Conservation (phyloP, 305 asterid species). For the Coffea humblotiana region DNA sequence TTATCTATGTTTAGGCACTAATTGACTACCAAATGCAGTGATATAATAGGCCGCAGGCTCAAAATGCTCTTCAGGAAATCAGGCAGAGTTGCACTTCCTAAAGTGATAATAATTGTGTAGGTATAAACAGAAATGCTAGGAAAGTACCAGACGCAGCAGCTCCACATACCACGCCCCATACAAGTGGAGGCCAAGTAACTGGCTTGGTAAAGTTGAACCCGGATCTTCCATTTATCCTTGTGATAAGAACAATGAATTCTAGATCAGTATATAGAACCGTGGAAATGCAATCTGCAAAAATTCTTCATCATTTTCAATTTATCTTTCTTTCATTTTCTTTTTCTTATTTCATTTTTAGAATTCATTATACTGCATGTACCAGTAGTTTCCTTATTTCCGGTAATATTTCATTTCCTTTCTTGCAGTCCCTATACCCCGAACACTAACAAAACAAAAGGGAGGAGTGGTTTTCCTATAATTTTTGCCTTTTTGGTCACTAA, state of each 20-base stretch:
- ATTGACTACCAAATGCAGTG: not conserved
- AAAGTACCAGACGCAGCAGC: conserved; percentile 95
- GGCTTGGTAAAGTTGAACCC: conserved; percentile 91
- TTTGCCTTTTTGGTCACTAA: not conserved
- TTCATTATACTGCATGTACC: not conserved
- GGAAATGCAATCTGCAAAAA: not conserved
- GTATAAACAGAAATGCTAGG: not conserved
- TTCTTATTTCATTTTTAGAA: not conserved
- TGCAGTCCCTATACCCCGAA: not conserved
- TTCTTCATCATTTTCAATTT: not conserved
- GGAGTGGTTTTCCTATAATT: not conserved
- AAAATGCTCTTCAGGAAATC: not conserved
- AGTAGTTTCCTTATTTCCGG: not conserved
- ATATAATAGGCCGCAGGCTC: not conserved
- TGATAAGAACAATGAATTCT: conserved; percentile 5
- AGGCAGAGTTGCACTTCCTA: not conserved
- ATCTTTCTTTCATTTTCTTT: not conserved
- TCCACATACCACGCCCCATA: conserved; percentile 99
- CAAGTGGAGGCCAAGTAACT: conserved; percentile 98
- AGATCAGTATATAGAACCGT: not conserved
- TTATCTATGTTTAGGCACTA: not conserved
- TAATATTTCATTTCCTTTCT: not conserved
- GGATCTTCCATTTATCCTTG: conserved; percentile 90
- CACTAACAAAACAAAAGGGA: not conserved
- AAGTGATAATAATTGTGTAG: not conserved